A percentile compares a stretch with the other conserved stretches of the same genome.
Evolutionary conservation across 2,329 filamentous ascomycete species (phyloP).

Genomic region (Phialemoniopsis sp.): DNA sequence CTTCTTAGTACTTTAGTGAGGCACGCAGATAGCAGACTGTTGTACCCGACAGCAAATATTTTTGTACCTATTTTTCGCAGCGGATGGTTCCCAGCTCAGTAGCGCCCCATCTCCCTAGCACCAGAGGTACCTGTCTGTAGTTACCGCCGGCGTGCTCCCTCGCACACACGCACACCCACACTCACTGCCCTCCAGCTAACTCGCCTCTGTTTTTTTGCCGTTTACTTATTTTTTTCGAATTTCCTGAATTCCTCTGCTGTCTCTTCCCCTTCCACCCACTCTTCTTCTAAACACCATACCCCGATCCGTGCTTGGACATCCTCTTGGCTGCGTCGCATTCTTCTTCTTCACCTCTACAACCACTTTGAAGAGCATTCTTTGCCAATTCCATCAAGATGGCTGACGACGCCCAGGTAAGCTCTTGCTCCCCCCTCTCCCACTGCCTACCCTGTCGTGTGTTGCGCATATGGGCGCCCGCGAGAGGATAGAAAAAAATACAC

Average conservation of each 20-base stretch:
- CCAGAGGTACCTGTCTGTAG: too few relatives aligned
- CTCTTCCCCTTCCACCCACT: conserved; percentile 19
- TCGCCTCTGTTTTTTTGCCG: conserved; percentile 17
- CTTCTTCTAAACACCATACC: conserved; percentile 15
- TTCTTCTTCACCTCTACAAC: conserved; percentile 22
- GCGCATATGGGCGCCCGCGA: conserved; percentile 15
- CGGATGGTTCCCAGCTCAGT: too few relatives aligned
- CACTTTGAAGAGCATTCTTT: conserved; percentile 14
- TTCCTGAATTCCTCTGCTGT: too few relatives aligned
- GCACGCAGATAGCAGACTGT: too few relatives aligned
- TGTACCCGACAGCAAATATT: too few relatives aligned
- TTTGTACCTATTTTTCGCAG: too few relatives aligned
- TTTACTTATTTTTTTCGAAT: conserved; percentile 5
- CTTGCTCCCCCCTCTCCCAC: conserved; percentile 7
- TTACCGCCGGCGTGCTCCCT: too few relatives aligned
- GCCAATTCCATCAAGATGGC: conserved; percentile 50
- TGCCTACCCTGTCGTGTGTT: conserved; percentile 8
- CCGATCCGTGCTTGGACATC: conserved; percentile 12
- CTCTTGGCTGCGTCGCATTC: conserved; percentile 20
- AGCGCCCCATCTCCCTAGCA: too few relatives aligned
- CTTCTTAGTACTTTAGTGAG: too few relatives aligned
- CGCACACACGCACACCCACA: too few relatives aligned
- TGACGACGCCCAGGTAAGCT: conserved; percentile 49
- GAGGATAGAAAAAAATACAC: conserved; percentile 28
- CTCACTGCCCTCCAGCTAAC: not conserved